Percentiles rank a stretch among this genome's conserved stretches.
Evolutionary conservation across 2,329 filamentous ascomycete species (phyloP).

Genomic region (Metarhizium anisopliae): DNA sequence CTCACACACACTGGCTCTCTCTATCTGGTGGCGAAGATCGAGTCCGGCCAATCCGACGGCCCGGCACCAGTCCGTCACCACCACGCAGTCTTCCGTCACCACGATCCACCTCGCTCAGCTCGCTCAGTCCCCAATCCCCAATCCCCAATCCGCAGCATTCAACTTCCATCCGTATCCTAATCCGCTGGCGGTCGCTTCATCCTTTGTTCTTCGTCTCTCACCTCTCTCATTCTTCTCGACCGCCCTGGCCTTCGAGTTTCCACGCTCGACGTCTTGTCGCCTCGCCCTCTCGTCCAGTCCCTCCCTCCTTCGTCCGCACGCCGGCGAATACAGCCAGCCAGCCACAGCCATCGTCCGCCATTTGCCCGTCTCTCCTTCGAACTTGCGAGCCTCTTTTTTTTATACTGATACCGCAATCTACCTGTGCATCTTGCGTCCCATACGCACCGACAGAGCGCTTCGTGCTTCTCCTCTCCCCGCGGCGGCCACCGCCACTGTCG

Average conservation of each 20-base stretch:
- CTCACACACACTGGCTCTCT: no score
- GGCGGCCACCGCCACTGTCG: slow-evolving; percentile 3
- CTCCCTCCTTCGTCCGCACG: no score
- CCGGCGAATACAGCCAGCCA: no score
- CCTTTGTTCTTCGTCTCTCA: neutral
- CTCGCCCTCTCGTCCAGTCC: no score
- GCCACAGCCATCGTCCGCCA: no score
- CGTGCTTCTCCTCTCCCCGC: neutral
- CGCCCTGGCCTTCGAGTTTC: no score
- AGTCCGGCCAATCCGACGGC: slow-evolving; percentile 4
- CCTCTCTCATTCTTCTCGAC: neutral
- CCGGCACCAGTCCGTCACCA: slow-evolving; percentile 2
- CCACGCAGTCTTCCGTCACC: neutral
- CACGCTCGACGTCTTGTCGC: no score
- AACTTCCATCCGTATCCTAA: neutral
- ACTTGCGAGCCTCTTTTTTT: no score
- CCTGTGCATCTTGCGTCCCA: neutral
- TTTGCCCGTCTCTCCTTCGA: no score
- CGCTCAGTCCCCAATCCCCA: neutral
- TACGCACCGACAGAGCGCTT: neutral
- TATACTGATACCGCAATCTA: neutral
- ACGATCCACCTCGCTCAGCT: neutral
- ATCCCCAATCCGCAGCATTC: neutral
- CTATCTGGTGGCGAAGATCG: neutral
- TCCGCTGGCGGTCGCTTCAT: slow-evolving; percentile 8